Base-by-base conservation (phyloP, 2,329 filamentous ascomycete species). In the Chalaropsis thielavioides region DNA sequence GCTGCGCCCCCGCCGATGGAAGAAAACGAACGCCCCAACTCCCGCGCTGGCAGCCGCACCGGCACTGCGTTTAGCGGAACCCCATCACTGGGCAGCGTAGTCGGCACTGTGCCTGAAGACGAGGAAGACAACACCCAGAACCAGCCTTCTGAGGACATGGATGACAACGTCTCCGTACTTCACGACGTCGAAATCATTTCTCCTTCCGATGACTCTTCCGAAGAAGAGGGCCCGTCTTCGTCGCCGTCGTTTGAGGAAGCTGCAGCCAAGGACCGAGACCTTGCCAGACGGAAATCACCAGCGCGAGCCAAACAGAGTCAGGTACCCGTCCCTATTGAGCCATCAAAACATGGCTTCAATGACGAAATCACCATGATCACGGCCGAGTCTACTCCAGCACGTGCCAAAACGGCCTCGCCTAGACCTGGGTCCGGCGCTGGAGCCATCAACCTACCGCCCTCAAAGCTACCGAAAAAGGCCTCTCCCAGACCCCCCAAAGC, bases 41-140 rank as follows among this genome's bases (percentile, higher is more conserved):
- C 65, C 92, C 90, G 5, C 85, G 92, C 72, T 82, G 90, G 68
- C 90, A 96, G 73, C 86, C 84, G 69, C 19, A 24, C 19, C 22
- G 24, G 24, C 49, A 54, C 22, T 3, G 27, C 27, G 17, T 17
- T 22, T n/a, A 56, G 22, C 31, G 51, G 51, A 31, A 56, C 22
- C 13, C 4, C 51, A 11, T 56, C 38, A 40, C 13, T 46, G 19
- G 49, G n/a, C 38, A 54, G 27, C 81, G 90, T 70, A 88, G 89
- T 96, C 22, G 85, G 86, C 0, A 94, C 90, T 0, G 90, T 95
- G 15, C 81, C 38, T 31, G 64, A 66, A 31, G 90, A 66, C 27
- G 43, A 89, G 64, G 90, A 95, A 70, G 91, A 95, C 67, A 84
- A 88, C 19, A 70, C 75, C 19, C 22, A 4, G 10, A 56, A 31